Conservation (phyloP, 139 green algal genomes). For the Chlamydomonas eustigma region DNA sequence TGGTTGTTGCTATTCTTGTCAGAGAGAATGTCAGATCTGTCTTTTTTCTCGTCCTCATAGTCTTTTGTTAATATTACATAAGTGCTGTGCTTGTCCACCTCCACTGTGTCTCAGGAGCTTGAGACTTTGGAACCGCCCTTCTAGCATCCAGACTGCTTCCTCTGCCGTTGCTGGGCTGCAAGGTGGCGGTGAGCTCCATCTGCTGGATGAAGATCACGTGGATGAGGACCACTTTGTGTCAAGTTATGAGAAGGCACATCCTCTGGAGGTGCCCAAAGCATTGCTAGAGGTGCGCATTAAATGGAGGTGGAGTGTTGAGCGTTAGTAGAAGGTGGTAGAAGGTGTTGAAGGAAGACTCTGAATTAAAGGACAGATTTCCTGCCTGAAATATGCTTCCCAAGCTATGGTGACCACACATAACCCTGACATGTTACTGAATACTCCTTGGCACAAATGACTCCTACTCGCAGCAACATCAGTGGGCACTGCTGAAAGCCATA, state of each 20-base stretch:
- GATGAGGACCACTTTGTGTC: conserved; percentile 39
- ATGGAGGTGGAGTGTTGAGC: too few species aligned
- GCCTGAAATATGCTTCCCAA: too few species aligned
- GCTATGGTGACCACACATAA: too few species aligned
- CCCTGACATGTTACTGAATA: too few species aligned
- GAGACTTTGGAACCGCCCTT: conserved; percentile 1
- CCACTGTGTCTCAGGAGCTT: conserved; percentile 6
- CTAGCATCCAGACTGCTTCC: not conserved
- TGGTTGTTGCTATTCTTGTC: too few species aligned
- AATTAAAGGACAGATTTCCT: not conserved
- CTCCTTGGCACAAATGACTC: not conserved
- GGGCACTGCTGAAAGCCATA: conserved; percentile 42
- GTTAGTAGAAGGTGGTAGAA: too few species aligned
- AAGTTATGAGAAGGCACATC: conserved; percentile 54
- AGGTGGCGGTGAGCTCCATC: not conserved
- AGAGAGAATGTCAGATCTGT: too few species aligned
- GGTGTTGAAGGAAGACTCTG: too few species aligned
- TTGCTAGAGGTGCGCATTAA: conserved; percentile 31
- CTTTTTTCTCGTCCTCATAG: too few species aligned
- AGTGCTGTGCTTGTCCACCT: not conserved
- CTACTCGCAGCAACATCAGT: conserved; percentile 26
- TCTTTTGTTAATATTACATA: not conserved
- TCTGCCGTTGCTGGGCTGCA: not conserved
- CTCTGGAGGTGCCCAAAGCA: conserved; percentile 47
- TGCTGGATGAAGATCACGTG: conserved; percentile 30